Evolutionary conservation across 768 basidiomycete species (phyloP).

Genomic region (Rhizopogon vesiculosus): DNA sequence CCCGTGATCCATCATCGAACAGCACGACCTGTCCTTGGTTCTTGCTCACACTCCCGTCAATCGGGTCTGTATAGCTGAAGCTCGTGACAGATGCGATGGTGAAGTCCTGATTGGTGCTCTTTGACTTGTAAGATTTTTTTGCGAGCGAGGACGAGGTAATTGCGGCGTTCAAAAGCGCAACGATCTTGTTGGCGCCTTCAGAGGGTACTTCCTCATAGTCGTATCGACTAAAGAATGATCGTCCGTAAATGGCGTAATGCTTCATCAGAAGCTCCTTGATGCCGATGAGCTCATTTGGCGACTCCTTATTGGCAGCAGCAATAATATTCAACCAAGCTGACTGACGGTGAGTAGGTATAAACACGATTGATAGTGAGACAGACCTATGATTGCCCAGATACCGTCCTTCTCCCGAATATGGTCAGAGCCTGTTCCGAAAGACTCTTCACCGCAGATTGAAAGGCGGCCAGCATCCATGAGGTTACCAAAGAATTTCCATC

Average conservation of each 20-base stretch:
- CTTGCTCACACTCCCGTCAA: slow-evolving; percentile 86
- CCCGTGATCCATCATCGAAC: slow-evolving; percentile 88
- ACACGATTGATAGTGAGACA: slow-evolving; percentile 23
- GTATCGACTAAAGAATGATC: slow-evolving; percentile 98
- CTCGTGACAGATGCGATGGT: slow-evolving; percentile 73
- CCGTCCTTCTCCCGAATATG: slow-evolving; percentile 99
- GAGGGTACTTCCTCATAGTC: slow-evolving; percentile 98
- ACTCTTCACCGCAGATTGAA: slow-evolving; percentile 98
- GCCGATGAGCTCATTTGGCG: slow-evolving; percentile 70
- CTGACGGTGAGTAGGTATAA: slow-evolving; percentile 2
- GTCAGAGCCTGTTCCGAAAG: slow-evolving; percentile 99
- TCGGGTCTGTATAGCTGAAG: slow-evolving; percentile 99
- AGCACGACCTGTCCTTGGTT: slow-evolving; percentile 95
- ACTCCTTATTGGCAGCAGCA: slow-evolving; percentile 78
- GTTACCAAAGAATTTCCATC: slow-evolving; percentile 99
- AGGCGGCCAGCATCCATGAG: slow-evolving; percentile 98
- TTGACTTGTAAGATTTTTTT: slow-evolving; percentile 62
- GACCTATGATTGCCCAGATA: slow-evolving; percentile 94
- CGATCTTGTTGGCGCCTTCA: slow-evolving; percentile 83
- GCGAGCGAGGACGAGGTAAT: slow-evolving; percentile 66
- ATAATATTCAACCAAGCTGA: slow-evolving; percentile 97
- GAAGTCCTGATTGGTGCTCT: slow-evolving; percentile 66
- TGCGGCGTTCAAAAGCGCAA: slow-evolving; percentile 68
- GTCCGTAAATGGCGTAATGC: slow-evolving; percentile 91
- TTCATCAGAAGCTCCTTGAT: slow-evolving; percentile 88